These are phyloP conservation scores for Cyberlindnera mrakii DNA, from an alignment of 805 yeast species.

Conservation along the genomic window DNA sequence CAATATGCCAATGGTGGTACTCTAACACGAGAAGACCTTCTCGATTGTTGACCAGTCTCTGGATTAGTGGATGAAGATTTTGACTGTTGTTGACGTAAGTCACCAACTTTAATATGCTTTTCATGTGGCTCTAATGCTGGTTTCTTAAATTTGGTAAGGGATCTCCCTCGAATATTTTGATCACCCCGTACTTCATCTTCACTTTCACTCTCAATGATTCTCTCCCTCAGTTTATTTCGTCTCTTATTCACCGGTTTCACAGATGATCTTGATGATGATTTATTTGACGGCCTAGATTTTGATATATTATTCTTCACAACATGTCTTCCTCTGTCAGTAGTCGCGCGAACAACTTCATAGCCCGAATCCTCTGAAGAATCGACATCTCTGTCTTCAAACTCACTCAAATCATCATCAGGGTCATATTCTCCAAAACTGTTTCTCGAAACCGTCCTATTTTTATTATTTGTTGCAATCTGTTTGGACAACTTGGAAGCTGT, in stretches of 20 bases:
- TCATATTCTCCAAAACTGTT: constrained; percentile 6
- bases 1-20: constrained; percentile 75
- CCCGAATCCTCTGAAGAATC: constrained; percentile 1
- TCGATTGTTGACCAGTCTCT: constrained; percentile 27
- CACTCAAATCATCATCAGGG: constrained; percentile 1
- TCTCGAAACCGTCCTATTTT: background rate
- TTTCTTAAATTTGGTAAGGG: too few species aligned
- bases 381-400: constrained; percentile 5
- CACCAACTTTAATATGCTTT: constrained; percentile 13
- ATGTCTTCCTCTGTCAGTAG: background rate
- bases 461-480: constrained; percentile 12
- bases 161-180: background rate
- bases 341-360: background rate
- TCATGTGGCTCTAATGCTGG: constrained; percentile 1
- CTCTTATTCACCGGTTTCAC: too few species aligned
- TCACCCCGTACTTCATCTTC: constrained; percentile 2
- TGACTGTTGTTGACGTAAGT: constrained; percentile 16
- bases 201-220: background rate
- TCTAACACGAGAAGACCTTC: constrained; percentile 62
- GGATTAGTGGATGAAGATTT: constrained; percentile 7
- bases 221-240: too few species aligned
- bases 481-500: constrained; percentile 5
- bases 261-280: too few species aligned
- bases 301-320: too few species aligned
- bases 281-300: too few species aligned